Evolutionary conservation across 208 protist genomes (phyloP).

Genomic region (Crithidia expoeki): DNA sequence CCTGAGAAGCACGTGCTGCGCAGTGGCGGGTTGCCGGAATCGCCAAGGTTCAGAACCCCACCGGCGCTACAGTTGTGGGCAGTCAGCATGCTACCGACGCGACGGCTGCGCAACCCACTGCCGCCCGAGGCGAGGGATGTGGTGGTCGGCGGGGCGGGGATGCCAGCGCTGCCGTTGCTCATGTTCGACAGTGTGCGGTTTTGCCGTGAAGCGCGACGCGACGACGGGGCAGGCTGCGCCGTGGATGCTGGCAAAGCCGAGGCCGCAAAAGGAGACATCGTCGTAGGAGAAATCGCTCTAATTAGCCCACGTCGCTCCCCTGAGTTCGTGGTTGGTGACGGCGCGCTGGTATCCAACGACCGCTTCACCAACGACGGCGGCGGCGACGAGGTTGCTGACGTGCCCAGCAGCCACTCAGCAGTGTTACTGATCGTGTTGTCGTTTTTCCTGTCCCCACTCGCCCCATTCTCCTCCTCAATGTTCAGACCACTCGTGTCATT

Average conservation of each 20-base stretch:
- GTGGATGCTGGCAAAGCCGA: background rate
- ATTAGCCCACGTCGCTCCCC: background rate
- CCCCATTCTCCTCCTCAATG: background rate
- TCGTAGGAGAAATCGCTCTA: background rate
- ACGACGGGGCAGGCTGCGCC: background rate
- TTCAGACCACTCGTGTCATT: background rate
- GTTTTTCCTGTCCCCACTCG: background rate
- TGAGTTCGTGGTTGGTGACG: background rate
- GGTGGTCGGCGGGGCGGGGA: constrained; percentile 15
- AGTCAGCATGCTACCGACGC: constrained; percentile 8
- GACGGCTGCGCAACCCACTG: background rate
- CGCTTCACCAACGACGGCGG: background rate
- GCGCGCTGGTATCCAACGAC: background rate
- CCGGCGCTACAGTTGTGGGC: constrained; percentile 12
- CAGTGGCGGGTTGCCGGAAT: background rate
- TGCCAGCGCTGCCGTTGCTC: constrained; percentile 10
- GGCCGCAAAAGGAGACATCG: background rate
- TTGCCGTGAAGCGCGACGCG: background rate
- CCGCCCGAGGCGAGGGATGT: background rate
- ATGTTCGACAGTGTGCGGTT: background rate
- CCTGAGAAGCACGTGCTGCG: background rate
- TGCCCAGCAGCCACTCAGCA: background rate
- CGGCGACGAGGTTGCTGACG: background rate
- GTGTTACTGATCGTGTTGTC: background rate
- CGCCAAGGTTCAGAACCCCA: background rate